phyloP scores from a whole-genome alignment of 2,329 filamentous ascomycete genomes.

The Alternaria burnsii region DNA sequence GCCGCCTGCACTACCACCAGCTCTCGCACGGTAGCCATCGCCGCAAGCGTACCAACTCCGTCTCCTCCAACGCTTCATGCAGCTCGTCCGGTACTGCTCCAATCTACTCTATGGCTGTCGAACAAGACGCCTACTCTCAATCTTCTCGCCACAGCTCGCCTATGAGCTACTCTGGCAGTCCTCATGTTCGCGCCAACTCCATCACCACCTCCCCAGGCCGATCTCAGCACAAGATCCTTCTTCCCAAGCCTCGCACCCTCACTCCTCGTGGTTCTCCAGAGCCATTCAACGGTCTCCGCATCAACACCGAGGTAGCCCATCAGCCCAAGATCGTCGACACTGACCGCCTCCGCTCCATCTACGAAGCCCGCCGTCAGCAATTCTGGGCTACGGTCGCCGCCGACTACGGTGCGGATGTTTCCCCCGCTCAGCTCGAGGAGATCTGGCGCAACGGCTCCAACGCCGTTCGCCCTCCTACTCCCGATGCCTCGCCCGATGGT shows the following conservation, averaged over 20 bases:
- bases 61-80: constrained; percentile 63
- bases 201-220: constrained; percentile 63
- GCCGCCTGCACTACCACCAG: constrained; percentile 87
- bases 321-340: constrained; percentile 66
- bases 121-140: constrained; percentile 48
- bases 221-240: constrained; percentile 61
- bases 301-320: constrained; percentile 55
- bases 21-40: constrained; percentile 83
- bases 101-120: constrained; percentile 51
- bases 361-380: constrained; percentile 71
- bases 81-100: constrained; percentile 47
- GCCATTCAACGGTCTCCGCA: constrained; percentile 52
- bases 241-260: constrained; percentile 69
- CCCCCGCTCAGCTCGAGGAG: constrained; percentile 71
- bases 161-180: constrained; percentile 56
- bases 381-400: constrained; percentile 78
- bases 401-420: constrained; percentile 73
- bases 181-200: constrained; percentile 40
- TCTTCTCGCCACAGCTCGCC: constrained; percentile 52
- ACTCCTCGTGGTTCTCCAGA: constrained; percentile 50
- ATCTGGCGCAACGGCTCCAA: constrained; percentile 63
- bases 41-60: constrained; percentile 77
- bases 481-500: constrained; percentile 51
- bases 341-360: constrained; percentile 73
- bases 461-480: constrained; percentile 48